Conservation (phyloP, 2,329 filamentous ascomycete genomes). For the Amauroascus verrucosus region DNA sequence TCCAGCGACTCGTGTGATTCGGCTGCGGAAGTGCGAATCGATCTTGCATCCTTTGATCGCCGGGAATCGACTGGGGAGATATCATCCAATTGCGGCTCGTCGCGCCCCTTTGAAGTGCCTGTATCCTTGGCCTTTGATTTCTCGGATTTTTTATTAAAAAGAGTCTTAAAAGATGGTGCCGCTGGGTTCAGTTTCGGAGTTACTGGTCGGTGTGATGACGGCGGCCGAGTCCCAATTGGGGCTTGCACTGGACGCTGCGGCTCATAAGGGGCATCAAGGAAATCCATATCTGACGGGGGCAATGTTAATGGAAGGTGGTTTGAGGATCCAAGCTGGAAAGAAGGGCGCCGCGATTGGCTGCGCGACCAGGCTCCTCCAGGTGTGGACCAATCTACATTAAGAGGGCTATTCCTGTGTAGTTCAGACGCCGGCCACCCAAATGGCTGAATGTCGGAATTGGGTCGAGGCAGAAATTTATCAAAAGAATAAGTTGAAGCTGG, state of each 20-base stretch:
- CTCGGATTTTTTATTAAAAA: conserved; percentile 48
- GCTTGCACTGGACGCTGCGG: conserved; percentile 47
- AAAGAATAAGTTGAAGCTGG: conserved; percentile 47
- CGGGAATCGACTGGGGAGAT: conserved; percentile 37
- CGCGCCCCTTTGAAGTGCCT: conserved; percentile 22
- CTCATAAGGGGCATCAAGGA: conserved; percentile 40
- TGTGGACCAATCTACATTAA: conserved; percentile 45
- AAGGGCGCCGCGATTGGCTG: conserved; percentile 69
- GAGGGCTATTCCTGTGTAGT: conserved; percentile 46
- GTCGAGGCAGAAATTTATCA: conserved; percentile 54
- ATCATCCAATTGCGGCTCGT: conserved; percentile 20
- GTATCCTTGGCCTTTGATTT: conserved; percentile 25
- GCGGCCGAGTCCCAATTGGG: conserved; percentile 70
- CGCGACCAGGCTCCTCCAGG: conserved; percentile 56
- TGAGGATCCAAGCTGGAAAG: conserved; percentile 65
- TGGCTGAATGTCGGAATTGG: conserved; percentile 66
- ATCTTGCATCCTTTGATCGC: conserved; percentile 37
- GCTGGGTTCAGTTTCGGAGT: conserved; percentile 68
- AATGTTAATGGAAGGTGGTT: conserved; percentile 49
- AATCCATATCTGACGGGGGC: conserved; percentile 41
- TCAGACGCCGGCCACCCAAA: conserved; percentile 55
- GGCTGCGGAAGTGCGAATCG: conserved; percentile 36
- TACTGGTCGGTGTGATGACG: conserved; percentile 45
- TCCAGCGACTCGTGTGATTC: conserved; percentile 42
- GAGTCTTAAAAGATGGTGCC: conserved; percentile 74